Conservation (phyloP, 2,329 filamentous ascomycete species). For the Graphilbum sp. region DNA sequence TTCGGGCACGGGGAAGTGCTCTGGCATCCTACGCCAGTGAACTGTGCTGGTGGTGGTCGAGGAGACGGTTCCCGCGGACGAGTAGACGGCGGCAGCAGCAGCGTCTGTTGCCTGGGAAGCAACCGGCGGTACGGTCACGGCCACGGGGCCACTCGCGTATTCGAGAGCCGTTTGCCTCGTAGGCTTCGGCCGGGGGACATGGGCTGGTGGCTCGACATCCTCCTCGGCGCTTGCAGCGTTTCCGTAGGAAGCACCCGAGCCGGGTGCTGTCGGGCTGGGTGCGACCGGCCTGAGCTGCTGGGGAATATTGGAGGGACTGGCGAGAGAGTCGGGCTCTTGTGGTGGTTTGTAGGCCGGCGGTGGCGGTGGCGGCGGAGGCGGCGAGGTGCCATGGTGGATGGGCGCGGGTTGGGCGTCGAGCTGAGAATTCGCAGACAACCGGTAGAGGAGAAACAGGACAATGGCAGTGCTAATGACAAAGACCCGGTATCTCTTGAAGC, state of each 20-base stretch:
- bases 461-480: constrained; percentile 39
- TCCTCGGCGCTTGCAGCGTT: no score
- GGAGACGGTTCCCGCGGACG: no score
- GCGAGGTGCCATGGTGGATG: no score
- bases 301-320: neutral
- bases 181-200: no score
- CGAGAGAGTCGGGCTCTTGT: constrained; percentile 1
- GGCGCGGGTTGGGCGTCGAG: constrained; percentile 13
- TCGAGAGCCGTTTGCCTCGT: no score
- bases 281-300: no score
- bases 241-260: no score
- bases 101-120: neutral
- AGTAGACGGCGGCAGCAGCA: neutral
- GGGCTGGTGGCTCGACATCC: no score
- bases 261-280: no score
- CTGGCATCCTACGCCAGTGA: constrained; percentile 59
- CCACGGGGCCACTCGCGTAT: no score
- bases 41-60: constrained; percentile 19
- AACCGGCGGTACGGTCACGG: no score
- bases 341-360: no score
- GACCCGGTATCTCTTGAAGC: constrained; percentile 44
- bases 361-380: neutral
- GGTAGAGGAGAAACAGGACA: constrained; percentile 37
- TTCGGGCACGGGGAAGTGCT: constrained; percentile 60
- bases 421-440: constrained; percentile 24